These are phyloP conservation scores for Aspergillus bridgeri DNA, from an alignment of 495 filamentous ascomycete genomes.

Conservation along the genomic window DNA sequence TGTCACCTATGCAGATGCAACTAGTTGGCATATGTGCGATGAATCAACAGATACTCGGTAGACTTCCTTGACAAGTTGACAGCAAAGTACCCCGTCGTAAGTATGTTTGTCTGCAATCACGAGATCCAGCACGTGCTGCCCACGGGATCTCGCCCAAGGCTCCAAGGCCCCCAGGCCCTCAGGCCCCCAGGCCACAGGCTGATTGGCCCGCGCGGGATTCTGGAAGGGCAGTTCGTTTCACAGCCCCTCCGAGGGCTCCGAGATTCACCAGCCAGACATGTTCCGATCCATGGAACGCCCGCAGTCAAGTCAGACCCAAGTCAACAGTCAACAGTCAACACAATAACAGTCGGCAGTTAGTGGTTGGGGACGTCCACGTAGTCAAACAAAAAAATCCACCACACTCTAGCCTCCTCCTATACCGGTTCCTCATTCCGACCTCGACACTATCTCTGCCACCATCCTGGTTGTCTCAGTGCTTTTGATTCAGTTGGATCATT, in stretches of 20 bases:
- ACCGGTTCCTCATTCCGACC: not conserved
- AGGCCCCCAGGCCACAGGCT: no score
- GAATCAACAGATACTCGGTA: no score
- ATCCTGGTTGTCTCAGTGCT: not conserved
- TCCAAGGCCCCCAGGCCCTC: no score
- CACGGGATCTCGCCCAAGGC: not conserved
- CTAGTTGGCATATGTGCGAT: no score
- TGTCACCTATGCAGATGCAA: not conserved
- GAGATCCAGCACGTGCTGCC: not conserved
- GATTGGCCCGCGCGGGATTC: not conserved
- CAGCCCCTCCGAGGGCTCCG: conserved; percentile 6
- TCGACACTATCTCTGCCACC: not conserved
- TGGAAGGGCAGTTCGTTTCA: not conserved
- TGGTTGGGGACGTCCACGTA: not conserved
- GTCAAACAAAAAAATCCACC: not conserved
- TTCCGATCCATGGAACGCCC: conserved; percentile 5
- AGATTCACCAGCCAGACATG: not conserved
- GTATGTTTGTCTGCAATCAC: not conserved
- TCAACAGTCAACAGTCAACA: not conserved
- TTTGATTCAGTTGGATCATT: not conserved
- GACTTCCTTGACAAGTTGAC: no score
- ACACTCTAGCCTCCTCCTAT: not conserved
- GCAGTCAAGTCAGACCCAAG: not conserved
- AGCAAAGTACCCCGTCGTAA: no score
- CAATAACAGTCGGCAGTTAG: not conserved